Conservation (phyloP, 495 filamentous ascomycete genomes). For the Penicillium macrosclerotiorum region DNA sequence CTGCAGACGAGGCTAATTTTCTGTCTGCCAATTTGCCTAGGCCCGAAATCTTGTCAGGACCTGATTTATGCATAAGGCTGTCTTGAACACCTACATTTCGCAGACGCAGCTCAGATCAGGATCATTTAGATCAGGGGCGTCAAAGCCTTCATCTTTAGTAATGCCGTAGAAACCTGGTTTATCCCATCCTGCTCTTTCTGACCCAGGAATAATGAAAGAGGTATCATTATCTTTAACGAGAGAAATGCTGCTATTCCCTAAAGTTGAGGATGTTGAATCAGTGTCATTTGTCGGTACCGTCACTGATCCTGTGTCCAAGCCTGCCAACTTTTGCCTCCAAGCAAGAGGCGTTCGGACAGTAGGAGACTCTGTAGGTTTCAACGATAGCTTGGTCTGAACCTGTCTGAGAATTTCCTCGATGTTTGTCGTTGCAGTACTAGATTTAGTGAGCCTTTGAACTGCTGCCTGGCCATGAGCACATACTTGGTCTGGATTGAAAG, state of each 20-base stretch:
- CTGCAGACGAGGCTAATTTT: constrained; percentile 1
- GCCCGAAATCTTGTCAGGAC: not conserved
- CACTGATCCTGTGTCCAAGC: not conserved
- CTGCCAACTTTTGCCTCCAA: constrained; percentile 4
- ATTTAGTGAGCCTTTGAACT: not conserved
- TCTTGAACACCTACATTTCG: not conserved
- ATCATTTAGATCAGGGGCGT: constrained; percentile 5
- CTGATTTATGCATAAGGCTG: not conserved
- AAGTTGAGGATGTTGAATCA: not conserved
- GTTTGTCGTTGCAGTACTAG: constrained; percentile 1
- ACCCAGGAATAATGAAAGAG: not conserved
- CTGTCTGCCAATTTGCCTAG: not conserved
- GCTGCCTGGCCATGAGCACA: not conserved
- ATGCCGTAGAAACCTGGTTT: constrained; percentile 1
- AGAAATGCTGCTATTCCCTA: not conserved
- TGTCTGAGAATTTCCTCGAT: constrained; percentile 4
- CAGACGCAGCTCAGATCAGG: constrained; percentile 6
- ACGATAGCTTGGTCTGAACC: constrained; percentile 3
- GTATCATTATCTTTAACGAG: not conserved
- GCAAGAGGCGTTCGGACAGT: constrained; percentile 1
- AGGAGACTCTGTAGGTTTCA: not conserved
- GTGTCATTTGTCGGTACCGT: not conserved
- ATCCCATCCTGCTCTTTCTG: not conserved
- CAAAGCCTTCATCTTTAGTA: constrained; percentile 1
- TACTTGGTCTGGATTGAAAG: constrained; percentile 7